Percentiles rank a stretch among this genome's conserved stretches.
Conservation (phyloP, 2,329 filamentous ascomycete genomes). For the Ophiosphaerella korrae region DNA sequence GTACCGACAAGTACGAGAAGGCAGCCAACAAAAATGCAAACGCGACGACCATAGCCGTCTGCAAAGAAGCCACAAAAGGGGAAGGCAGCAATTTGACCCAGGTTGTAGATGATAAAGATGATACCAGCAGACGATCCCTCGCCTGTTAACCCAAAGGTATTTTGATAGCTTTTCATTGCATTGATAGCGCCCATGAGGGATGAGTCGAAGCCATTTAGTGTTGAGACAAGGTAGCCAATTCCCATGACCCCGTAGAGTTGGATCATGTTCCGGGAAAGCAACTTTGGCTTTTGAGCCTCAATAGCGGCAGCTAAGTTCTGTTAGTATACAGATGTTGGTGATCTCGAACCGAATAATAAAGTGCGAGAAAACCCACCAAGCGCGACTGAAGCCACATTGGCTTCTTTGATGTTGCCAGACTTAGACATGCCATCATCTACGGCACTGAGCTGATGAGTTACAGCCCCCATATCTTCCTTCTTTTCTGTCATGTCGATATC, state of each 20-base stretch:
- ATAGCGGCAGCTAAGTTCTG: slow-evolving; percentile 31
- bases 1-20: slow-evolving; percentile 59
- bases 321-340: slow-evolving; percentile 6
- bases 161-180: slow-evolving; percentile 58
- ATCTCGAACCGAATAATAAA: not conserved
- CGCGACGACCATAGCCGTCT: slow-evolving; percentile 55
- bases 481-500: slow-evolving; percentile 23
- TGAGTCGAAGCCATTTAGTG: slow-evolving; percentile 44
- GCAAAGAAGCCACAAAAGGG: slow-evolving; percentile 51
- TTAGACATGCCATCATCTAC: slow-evolving; percentile 29
- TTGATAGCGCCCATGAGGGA: slow-evolving; percentile 57
- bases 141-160: slow-evolving; percentile 55
- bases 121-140: slow-evolving; percentile 57
- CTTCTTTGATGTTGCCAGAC: slow-evolving; percentile 29
- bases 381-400: slow-evolving; percentile 37
- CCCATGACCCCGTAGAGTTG: slow-evolving; percentile 43
- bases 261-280: slow-evolving; percentile 38
- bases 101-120: slow-evolving; percentile 53
- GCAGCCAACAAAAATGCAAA: slow-evolving; percentile 63
- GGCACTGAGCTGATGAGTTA: slow-evolving; percentile 30
- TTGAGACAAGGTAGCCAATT: slow-evolving; percentile 42
- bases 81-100: slow-evolving; percentile 58
- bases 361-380: slow-evolving; percentile 20
- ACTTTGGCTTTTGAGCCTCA: slow-evolving; percentile 39
- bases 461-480: slow-evolving; percentile 24